These are phyloP conservation scores for Mycogone perniciosa DNA, from an alignment of 2,329 filamentous ascomycete species.

Conservation along the genomic window DNA sequence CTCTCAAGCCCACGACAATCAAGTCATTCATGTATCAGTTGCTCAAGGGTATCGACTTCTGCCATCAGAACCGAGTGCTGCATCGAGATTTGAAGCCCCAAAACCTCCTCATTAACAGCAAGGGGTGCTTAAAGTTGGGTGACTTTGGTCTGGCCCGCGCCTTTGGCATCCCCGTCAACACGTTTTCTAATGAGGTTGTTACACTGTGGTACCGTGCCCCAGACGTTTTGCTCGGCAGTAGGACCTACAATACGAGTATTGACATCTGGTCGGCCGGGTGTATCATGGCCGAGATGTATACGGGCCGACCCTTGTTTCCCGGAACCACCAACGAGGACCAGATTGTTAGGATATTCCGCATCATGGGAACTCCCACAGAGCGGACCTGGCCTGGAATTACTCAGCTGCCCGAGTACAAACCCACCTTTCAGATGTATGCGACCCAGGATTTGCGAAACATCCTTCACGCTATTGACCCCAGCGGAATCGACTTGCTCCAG, in stretches of 20 bases:
- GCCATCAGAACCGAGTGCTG: slow-evolving; percentile 92
- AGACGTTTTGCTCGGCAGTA: slow-evolving; percentile 85
- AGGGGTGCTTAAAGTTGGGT: slow-evolving; percentile 83
- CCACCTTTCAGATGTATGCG: slow-evolving; percentile 87
- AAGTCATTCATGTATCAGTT: slow-evolving; percentile 99
- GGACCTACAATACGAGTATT: slow-evolving; percentile 99
- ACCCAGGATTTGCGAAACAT: slow-evolving; percentile 86
- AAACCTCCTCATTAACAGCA: slow-evolving; percentile 90
- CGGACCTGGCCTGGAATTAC: slow-evolving; percentile 93
- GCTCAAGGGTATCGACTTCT: slow-evolving; percentile 91
- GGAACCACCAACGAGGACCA: slow-evolving; percentile 98
- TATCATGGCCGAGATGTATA: slow-evolving; percentile 99
- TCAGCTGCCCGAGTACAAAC: slow-evolving; percentile 95
- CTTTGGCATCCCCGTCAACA: slow-evolving; percentile 96
- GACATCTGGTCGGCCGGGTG: slow-evolving; percentile 99
- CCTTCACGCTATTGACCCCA: slow-evolving; percentile 80
- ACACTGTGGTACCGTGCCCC: slow-evolving; percentile 97
- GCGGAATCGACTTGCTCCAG: slow-evolving; percentile 80
- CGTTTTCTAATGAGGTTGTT: slow-evolving; percentile 96
- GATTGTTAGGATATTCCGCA: slow-evolving; percentile 90
- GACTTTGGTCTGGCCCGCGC: slow-evolving; percentile 92
- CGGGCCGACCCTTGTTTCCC: slow-evolving; percentile 87
- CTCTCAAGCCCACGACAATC: slow-evolving; percentile 82
- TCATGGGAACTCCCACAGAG: slow-evolving; percentile 97
- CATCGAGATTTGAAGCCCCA: slow-evolving; percentile 95